Evolutionary conservation across 106 monocot genomes (phyloP).

Genomic region (Dactylorhiza incarnata): DNA sequence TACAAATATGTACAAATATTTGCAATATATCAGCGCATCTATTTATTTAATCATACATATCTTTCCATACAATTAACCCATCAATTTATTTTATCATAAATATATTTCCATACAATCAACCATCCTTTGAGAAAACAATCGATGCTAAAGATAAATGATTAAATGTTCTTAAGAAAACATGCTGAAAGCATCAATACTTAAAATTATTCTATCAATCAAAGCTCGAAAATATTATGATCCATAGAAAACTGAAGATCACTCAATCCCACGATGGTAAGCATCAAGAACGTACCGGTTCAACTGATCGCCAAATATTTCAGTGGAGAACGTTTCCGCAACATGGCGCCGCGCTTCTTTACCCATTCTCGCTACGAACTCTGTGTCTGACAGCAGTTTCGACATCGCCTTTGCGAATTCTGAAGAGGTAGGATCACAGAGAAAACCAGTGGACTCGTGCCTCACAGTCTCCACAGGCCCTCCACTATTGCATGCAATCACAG

Average conservation of each 20-base stretch:
- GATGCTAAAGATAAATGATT: too few species aligned
- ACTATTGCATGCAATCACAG: constrained; percentile 90
- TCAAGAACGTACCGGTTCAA: constrained; percentile 47
- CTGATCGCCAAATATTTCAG: constrained; percentile 40
- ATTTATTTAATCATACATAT: too few species aligned
- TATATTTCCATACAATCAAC: too few species aligned
- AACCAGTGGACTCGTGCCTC: constrained; percentile 51
- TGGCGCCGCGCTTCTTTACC: constrained; percentile 45
- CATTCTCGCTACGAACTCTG: constrained; percentile 45
- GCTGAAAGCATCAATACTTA: too few species aligned
- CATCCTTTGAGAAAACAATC: too few species aligned
- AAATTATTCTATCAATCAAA: too few species aligned
- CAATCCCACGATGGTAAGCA: constrained; percentile 39
- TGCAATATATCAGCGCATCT: too few species aligned
- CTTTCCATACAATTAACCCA: too few species aligned
- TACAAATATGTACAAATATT: too few species aligned
- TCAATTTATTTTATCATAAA: too few species aligned
- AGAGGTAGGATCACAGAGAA: constrained; percentile 55
- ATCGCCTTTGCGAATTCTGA: constrained; percentile 44
- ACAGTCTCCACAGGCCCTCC: constrained; percentile 75
- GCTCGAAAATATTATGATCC: too few species aligned
- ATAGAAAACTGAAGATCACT: constrained; percentile 11
- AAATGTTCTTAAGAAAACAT: too few species aligned
- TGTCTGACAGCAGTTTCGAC: constrained; percentile 28
- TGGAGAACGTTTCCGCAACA: constrained; percentile 53